A percentile compares a stretch with the other conserved stretches of the same genome.
These are phyloP conservation scores for Saccharomyces hybrid DNA, from an alignment of 1,139 yeast genomes.

Conservation along the genomic window DNA sequence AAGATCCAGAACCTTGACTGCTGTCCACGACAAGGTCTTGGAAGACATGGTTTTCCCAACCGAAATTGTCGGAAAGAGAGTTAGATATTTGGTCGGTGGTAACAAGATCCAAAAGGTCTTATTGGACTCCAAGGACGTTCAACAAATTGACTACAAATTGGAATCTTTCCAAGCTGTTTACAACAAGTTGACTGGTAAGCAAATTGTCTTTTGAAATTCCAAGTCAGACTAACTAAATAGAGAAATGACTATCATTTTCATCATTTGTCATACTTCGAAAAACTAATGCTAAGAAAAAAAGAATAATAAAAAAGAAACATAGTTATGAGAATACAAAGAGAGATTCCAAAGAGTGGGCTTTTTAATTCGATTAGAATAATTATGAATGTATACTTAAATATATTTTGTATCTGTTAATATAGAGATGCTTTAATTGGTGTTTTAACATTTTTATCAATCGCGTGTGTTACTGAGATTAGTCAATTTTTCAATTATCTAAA, in stretches of 20 bases:
- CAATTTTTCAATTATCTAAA: background rate
- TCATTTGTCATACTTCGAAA: background rate
- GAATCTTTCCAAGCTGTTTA: slow-evolving; percentile 98
- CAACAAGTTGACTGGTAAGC: slow-evolving; percentile 98
- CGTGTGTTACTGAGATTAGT: background rate
- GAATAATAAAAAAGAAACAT: background rate
- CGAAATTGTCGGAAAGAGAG: slow-evolving; percentile 98
- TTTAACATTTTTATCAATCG: background rate
- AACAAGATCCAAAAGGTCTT: slow-evolving; percentile 95
- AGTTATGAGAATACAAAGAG: background rate
- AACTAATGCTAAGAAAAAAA: background rate
- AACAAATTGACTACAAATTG: slow-evolving; percentile 96
- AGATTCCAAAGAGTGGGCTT: background rate
- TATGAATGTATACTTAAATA: background rate
- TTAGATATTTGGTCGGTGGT: slow-evolving; percentile 98
- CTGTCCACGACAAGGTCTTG: slow-evolving; percentile 97
- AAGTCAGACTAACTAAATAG: slow-evolving; percentile 55
- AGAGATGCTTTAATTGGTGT: background rate
- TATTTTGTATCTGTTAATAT: background rate
- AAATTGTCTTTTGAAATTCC: slow-evolving; percentile 98
- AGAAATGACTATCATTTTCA: slow-evolving; percentile 2
- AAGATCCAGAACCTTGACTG: slow-evolving; percentile 97
- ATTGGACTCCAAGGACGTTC: slow-evolving; percentile 96
- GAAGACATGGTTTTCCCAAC: slow-evolving; percentile 99
- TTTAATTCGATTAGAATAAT: background rate